Base-by-base conservation (phyloP, 73 alveolate species). In the Vitrella brassicaformis region DNA sequence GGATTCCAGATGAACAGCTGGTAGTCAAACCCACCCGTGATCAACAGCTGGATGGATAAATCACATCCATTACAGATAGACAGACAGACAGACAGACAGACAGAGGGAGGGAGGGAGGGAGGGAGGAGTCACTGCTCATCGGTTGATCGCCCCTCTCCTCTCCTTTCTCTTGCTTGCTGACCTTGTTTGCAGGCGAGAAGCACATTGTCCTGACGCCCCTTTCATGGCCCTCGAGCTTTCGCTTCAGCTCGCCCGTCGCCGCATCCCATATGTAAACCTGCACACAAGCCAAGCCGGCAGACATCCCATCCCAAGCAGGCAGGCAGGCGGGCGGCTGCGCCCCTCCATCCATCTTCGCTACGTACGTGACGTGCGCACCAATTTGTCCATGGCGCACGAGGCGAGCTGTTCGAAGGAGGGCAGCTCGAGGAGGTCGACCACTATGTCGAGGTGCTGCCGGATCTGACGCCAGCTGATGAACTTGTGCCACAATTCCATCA, bases 21-120 rank as follows among this genome's bases (percentile, higher is more conserved):
- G 82, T 75, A 75, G 82, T 68, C 82, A n/a, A 66, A 75, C 65
- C 82, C 82, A 0, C 82, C 82, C 19, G 82, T 67, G 30, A 75
- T 75, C 45, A 75, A n/a, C 56, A 75, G 75, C 84, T 66, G 81
- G 84, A 73, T 82, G 64, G 81, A 84, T n/a, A n/a, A n/a, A n/a
- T n/a, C n/a, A n/a, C n/a, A n/a, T n/a, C n/a, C n/a, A n/a, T n/a
- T n/a, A n/a, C n/a, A n/a, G n/a, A n/a, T n/a, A n/a, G n/a, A n/a
- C n/a, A n/a, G n/a, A n/a, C n/a, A n/a, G n/a, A n/a, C n/a, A n/a
- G n/a, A n/a, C n/a, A n/a, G n/a, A n/a, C n/a, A n/a, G n/a, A n/a
- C n/a, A n/a, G n/a, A n/a, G n/a, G 56, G 14, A 14, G 14, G 4
- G 56, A 14, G 4, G 56, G 56, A 39, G 22, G 56, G 4, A 39